Evolutionary conservation across 2,329 filamentous ascomycete species (phyloP).

Genomic region (Tolypocladium ovalisporum): DNA sequence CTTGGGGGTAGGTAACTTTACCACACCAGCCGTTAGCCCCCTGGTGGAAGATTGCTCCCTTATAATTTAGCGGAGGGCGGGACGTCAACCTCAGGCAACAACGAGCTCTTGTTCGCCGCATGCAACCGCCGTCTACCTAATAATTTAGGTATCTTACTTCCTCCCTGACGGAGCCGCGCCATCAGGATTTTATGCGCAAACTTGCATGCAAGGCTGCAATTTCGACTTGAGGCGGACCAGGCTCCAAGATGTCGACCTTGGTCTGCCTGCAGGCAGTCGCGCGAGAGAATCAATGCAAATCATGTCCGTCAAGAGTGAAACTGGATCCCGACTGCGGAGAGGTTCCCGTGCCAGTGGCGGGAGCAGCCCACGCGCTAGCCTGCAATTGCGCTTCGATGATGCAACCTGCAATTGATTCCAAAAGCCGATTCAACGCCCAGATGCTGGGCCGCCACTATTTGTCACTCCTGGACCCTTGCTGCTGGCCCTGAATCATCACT

Average conservation of each 20-base stretch:
- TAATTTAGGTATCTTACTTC: background rate
- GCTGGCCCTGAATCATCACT: background rate
- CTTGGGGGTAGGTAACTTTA: slow-evolving; percentile 2
- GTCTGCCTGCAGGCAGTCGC: background rate
- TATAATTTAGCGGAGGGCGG: background rate
- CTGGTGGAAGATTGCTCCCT: background rate
- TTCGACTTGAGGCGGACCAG: background rate
- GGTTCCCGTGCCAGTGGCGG: background rate
- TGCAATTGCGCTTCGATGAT: background rate
- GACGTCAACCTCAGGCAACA: slow-evolving; percentile 5
- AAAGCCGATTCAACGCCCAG: background rate
- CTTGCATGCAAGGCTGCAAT: background rate
- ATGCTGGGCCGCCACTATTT: background rate
- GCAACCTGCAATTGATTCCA: background rate
- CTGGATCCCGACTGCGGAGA: background rate
- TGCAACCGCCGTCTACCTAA: too few species aligned
- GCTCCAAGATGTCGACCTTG: background rate
- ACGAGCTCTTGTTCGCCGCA: background rate
- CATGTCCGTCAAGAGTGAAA: background rate
- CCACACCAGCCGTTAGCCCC: background rate
- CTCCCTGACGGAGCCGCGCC: background rate
- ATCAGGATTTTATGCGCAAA: background rate
- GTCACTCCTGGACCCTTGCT: background rate
- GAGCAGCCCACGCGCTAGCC: background rate
- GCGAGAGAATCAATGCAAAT: background rate